These are phyloP conservation scores for Paraglomus occultum DNA, from an alignment of 192 early-diverging fungal genomes.

Conservation along the genomic window DNA sequence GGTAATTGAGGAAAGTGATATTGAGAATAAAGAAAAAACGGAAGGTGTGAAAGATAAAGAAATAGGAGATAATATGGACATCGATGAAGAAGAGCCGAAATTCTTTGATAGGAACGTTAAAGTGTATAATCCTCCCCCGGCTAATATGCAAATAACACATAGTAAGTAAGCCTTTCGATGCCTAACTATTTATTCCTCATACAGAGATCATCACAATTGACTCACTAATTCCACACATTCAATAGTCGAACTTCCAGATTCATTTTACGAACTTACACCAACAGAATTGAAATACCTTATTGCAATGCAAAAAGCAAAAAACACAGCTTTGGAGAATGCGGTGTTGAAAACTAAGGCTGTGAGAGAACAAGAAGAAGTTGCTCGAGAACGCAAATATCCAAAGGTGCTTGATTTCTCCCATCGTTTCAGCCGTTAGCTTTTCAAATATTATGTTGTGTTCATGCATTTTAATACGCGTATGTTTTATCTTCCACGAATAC, in stretches of 20 bases:
- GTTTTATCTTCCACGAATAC: neutral
- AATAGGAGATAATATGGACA: neutral
- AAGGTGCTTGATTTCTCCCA: constrained; percentile 39
- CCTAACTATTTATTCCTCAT: neutral
- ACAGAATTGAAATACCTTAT: constrained; percentile 71
- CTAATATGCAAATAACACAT: constrained; percentile 34
- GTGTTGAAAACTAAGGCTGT: constrained; percentile 78
- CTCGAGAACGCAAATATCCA: constrained; percentile 64
- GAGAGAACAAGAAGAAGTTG: constrained; percentile 69
- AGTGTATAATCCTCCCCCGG: constrained; percentile 54
- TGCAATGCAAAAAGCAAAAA: constrained; percentile 51
- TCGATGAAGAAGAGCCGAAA: constrained; percentile 5
- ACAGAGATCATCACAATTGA: neutral
- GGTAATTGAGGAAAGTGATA: neutral
- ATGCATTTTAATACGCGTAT: neutral
- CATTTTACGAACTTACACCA: constrained; percentile 76
- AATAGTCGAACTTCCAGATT: constrained; percentile 78
- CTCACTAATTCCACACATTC: neutral
- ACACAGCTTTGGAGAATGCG: constrained; percentile 57
- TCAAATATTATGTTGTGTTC: constrained; percentile 2
- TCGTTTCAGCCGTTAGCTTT: neutral
- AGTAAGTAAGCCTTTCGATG: constrained; percentile 35
- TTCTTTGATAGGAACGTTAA: constrained; percentile 40
- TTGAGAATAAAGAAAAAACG: neutral
- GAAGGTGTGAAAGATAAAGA: neutral